phyloP scores from a whole-genome alignment of 306 rosid genomes.

The Dryas alaskensis region DNA sequence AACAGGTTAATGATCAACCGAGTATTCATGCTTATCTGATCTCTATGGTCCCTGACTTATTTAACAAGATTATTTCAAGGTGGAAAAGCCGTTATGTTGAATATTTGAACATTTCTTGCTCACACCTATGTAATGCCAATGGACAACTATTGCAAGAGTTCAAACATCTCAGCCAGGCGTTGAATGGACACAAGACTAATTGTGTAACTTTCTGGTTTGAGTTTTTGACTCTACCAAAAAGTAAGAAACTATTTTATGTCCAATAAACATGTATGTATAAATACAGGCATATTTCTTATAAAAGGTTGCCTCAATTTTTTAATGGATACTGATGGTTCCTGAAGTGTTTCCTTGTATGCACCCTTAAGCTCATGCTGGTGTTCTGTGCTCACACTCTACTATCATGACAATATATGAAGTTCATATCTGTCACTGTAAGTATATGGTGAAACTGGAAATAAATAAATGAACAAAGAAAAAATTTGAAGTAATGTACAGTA shows the following conservation, averaged over 20 bases:
- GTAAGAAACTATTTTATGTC: not conserved
- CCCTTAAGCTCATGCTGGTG: not conserved
- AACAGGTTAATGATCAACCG: slow-evolving; percentile 37
- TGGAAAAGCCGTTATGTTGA: slow-evolving; percentile 16
- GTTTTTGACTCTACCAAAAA: slow-evolving; percentile 14
- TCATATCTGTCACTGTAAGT: not conserved
- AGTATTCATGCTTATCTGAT: slow-evolving; percentile 22
- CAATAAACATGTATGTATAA: not conserved
- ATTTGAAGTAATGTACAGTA: not conserved
- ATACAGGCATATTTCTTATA: not conserved
- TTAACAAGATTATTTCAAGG: slow-evolving; percentile 14
- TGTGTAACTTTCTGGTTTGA: slow-evolving; percentile 13
- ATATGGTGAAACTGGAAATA: not conserved
- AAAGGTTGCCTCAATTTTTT: not conserved
- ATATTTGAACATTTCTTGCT: slow-evolving; percentile 13
- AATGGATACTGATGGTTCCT: slow-evolving; percentile 10
- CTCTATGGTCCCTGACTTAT: slow-evolving; percentile 23
- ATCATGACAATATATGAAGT: not conserved
- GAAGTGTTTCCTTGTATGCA: slow-evolving; percentile 15
- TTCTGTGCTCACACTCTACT: slow-evolving; percentile 3
- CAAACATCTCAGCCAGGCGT: not conserved
- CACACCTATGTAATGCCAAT: not conserved
- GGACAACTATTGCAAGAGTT: slow-evolving; percentile 10
- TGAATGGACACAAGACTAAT: slow-evolving; percentile 9
- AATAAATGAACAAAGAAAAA: not conserved